Conservation (phyloP, 768 basidiomycete species). For the Mycena rosella region DNA sequence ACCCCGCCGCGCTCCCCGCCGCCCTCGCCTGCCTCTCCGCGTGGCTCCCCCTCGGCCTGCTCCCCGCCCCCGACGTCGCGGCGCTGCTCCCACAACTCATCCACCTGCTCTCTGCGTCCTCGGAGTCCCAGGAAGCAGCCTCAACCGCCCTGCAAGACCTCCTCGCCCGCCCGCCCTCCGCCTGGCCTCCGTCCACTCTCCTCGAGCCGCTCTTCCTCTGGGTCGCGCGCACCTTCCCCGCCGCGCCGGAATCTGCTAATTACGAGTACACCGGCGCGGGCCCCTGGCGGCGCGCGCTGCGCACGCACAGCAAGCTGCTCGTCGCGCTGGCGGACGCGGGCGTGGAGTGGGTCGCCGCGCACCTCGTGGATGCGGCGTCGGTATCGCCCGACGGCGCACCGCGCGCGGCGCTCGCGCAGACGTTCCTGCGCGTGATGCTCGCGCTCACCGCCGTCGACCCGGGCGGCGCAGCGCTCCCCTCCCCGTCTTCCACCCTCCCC, state of each 20-base stretch:
- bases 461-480: slow-evolving; percentile 24
- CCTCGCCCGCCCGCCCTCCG: slow-evolving; percentile 79
- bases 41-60: slow-evolving; percentile 74
- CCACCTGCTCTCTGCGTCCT: slow-evolving; percentile 67
- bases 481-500: background rate
- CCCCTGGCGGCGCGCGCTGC: background rate
- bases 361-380: slow-evolving; percentile 16
- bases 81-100: slow-evolving; percentile 77
- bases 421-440: slow-evolving; percentile 77
- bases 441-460: slow-evolving; percentile 71
- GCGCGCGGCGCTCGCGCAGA: slow-evolving; percentile 64
- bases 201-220: slow-evolving; percentile 92
- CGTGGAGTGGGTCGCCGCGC: slow-evolving; percentile 34
- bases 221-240: slow-evolving; percentile 51
- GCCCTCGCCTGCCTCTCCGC: slow-evolving; percentile 86
- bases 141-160: slow-evolving; percentile 85
- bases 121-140: slow-evolving; percentile 53
- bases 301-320: slow-evolving; percentile 15
- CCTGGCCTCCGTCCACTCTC: slow-evolving; percentile 75
- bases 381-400: background rate
- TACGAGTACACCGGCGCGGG: too few species aligned
- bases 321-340: slow-evolving; percentile 28
- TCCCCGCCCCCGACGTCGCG: slow-evolving; percentile 69
- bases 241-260: slow-evolving; percentile 37
- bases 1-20: slow-evolving; percentile 62